Evolutionary conservation across 2,329 filamentous ascomycete genomes (phyloP).

Genomic region (Gyromitra esculenta): DNA sequence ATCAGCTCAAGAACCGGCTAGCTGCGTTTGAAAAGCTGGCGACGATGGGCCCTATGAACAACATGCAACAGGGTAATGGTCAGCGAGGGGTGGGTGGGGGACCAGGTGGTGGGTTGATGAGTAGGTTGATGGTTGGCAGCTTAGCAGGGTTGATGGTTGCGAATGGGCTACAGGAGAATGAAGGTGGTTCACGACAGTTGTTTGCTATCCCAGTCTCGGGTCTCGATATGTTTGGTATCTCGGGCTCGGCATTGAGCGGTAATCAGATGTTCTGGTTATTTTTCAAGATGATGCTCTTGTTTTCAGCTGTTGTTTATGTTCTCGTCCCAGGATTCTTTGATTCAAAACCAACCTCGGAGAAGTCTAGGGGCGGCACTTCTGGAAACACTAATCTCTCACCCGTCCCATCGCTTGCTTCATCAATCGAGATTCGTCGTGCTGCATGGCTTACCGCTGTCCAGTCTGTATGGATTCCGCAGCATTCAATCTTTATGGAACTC

Average conservation of each 20-base stretch:
- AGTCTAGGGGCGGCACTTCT: conserved; percentile 27
- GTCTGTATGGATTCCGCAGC: conserved; percentile 87
- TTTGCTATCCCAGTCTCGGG: conserved; percentile 68
- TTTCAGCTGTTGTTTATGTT: conserved; percentile 54
- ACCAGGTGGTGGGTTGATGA: conserved; percentile 66
- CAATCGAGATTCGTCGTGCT: conserved; percentile 83
- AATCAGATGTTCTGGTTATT: conserved; percentile 52
- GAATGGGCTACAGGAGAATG: conserved; percentile 77
- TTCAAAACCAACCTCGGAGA: conserved; percentile 57
- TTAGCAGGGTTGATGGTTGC: conserved; percentile 91
- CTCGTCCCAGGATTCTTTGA: conserved; percentile 60
- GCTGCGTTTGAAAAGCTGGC: conserved; percentile 81
- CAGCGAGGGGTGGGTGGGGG: conserved; percentile 60
- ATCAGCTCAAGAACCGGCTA: conserved; percentile 78
- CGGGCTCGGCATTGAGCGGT: conserved; percentile 63
- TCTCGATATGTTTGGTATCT: conserved; percentile 44
- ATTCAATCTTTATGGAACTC: conserved; percentile 86
- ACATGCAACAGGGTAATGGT: conserved; percentile 63
- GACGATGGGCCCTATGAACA: conserved; percentile 70
- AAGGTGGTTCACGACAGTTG: conserved; percentile 74
- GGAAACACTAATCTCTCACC: conserved; percentile 58
- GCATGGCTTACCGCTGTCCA: conserved; percentile 95
- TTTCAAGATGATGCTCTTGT: conserved; percentile 52
- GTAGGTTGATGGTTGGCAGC: conserved; percentile 91
- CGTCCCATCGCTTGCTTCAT: conserved; percentile 78